phyloP scores from a whole-genome alignment of 2,329 filamentous ascomycete species.

The Diaporthe ampelina region DNA sequence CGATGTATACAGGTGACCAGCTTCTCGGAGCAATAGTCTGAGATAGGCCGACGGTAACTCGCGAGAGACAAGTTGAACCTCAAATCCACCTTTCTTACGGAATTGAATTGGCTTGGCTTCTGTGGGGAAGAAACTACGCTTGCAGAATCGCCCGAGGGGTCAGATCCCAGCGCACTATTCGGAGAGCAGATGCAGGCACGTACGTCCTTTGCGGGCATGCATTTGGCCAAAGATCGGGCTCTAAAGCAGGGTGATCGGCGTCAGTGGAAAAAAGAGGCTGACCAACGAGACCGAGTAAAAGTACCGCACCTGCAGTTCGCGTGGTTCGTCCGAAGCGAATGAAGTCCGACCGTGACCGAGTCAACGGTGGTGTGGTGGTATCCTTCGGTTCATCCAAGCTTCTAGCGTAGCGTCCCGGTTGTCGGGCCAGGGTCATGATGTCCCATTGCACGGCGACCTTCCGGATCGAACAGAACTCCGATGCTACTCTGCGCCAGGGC shows the following conservation, averaged over 20 bases:
- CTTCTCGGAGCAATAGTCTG: background rate
- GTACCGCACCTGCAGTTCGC: background rate
- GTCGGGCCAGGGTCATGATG: conserved; percentile 4
- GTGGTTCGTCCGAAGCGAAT: conserved; percentile 20
- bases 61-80: background rate
- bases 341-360: background rate
- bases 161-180: background rate
- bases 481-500: conserved; percentile 6
- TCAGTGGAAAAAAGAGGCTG: background rate
- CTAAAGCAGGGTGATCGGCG: background rate
- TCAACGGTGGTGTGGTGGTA: conserved; percentile 12
- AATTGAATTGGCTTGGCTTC: no score
- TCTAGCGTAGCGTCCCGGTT: conserved; percentile 24
- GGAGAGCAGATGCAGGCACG: background rate
- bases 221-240: background rate
- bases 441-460: conserved; percentile 15
- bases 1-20: background rate
- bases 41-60: background rate
- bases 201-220: background rate
- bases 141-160: background rate
- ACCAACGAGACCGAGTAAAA: background rate
- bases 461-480: conserved; percentile 15
- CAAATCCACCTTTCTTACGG: no score
- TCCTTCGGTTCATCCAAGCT: conserved; percentile 21
- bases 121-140: no score